phyloP scores from a whole-genome alignment of 108 stramenopile species.

The Skeletonema potamos region DNA sequence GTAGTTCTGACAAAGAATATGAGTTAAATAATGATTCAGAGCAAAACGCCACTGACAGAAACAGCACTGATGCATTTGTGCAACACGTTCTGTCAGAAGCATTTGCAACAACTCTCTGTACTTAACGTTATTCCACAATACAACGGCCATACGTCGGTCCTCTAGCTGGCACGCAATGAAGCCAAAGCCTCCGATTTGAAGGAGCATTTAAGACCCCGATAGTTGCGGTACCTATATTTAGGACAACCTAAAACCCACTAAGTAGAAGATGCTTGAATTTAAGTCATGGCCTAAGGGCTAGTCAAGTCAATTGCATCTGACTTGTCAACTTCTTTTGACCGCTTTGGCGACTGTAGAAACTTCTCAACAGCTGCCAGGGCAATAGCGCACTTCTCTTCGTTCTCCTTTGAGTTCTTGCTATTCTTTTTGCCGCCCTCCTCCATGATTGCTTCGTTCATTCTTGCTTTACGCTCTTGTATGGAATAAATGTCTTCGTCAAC shows the following conservation, averaged over 20 bases:
- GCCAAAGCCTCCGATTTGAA: no score
- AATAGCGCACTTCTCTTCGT: constrained; percentile 37
- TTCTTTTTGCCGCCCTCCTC: constrained; percentile 19
- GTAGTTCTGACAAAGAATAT: not conserved
- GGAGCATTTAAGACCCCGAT: no score
- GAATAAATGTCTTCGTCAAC: constrained; percentile 82
- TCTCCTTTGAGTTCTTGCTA: constrained; percentile 39
- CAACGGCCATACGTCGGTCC: no score
- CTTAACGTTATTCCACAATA: no score
- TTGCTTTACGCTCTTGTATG: constrained; percentile 80
- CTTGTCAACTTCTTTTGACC: not conserved
- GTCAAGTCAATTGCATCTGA: not conserved
- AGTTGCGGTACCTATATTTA: no score
- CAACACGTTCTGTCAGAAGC: not conserved
- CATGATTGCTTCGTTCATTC: constrained; percentile 82
- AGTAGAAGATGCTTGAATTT: no score
- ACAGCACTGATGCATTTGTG: no score
- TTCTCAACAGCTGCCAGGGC: constrained; percentile 26
- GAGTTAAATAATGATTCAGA: not conserved
- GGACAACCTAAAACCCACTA: no score
- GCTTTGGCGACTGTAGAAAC: constrained; percentile 36
- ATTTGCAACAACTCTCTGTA: not conserved
- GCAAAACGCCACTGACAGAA: not conserved
- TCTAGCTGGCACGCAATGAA: no score
- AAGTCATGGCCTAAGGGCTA: not conserved